phyloP scores from a whole-genome alignment of 2,329 filamentous ascomycete species.

The Verticillium zaregamsianum region DNA sequence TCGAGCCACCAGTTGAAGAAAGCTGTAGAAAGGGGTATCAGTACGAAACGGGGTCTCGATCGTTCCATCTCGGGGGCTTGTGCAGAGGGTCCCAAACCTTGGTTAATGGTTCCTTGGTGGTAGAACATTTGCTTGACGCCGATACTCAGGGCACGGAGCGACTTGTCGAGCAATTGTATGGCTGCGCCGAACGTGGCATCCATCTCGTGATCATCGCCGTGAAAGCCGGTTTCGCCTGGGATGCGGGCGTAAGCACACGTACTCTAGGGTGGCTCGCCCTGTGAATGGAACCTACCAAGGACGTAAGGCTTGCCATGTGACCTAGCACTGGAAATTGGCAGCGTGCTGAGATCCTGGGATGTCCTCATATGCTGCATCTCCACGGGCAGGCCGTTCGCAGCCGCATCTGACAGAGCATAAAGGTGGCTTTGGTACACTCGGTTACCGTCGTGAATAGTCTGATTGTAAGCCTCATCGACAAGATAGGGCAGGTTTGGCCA shows the following conservation, averaged over 20 bases:
- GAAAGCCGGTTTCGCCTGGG: neutral
- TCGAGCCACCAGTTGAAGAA: constrained; percentile 8
- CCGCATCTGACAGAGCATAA: neutral
- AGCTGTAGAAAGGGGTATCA: neutral
- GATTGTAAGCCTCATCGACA: constrained; percentile 3
- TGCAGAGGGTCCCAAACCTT: neutral
- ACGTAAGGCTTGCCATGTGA: neutral
- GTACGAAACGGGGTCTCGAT: neutral
- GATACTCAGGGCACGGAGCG: constrained; percentile 2
- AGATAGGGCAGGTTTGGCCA: constrained; percentile 5
- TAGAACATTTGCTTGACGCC: constrained; percentile 6
- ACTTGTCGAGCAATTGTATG: constrained; percentile 6
- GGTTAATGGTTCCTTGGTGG: constrained; percentile 8
- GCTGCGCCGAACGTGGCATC: constrained; percentile 20
- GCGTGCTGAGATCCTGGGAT: neutral
- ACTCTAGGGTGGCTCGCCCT: too few species aligned
- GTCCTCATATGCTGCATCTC: constrained; percentile 6
- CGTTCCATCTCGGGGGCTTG: neutral
- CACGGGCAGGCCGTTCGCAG: neutral
- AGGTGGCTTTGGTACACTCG: neutral
- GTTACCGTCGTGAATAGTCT: constrained; percentile 1
- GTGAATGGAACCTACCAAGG: neutral
- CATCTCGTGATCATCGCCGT: constrained; percentile 3
- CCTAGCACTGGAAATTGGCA: neutral
- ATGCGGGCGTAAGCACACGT: too few species aligned